phyloP scores from a whole-genome alignment of 208 protist genomes.

The Leishmania lainsoni region DNA sequence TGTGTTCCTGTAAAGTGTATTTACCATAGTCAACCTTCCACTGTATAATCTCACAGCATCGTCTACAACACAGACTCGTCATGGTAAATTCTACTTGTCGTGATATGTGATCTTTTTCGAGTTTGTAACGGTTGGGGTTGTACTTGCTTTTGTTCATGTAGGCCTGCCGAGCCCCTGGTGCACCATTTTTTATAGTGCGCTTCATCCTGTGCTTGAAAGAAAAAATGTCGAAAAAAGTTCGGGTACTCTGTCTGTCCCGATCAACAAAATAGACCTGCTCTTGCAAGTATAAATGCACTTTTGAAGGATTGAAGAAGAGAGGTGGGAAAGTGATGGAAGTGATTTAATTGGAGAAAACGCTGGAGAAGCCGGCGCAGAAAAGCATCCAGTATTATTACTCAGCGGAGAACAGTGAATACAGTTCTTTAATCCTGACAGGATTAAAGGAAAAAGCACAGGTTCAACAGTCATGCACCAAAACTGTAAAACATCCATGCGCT shows the following conservation, averaged over 20 bases:
- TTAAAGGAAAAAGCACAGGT: not conserved
- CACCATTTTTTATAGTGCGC: slow-evolving; percentile 45
- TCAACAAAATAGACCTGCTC: not conserved
- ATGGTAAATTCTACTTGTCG: slow-evolving; percentile 40
- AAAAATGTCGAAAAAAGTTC: not conserved
- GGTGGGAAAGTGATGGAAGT: not conserved
- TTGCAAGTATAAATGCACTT: not conserved
- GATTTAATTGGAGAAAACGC: not conserved
- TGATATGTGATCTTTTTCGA: slow-evolving; percentile 67
- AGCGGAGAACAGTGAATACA: not conserved
- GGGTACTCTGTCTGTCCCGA: not conserved
- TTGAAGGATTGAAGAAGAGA: not conserved
- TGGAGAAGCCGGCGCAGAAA: not conserved
- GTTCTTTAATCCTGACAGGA: not conserved
- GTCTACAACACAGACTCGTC: slow-evolving; percentile 80
- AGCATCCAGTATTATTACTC: not conserved
- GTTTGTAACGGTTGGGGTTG: slow-evolving; percentile 78
- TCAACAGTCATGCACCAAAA: not conserved
- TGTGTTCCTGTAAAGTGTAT: slow-evolving; percentile 58
- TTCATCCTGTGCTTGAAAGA: slow-evolving; percentile 26
- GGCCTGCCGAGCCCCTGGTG: slow-evolving; percentile 51
- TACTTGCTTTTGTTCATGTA: slow-evolving; percentile 81
- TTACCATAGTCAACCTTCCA: slow-evolving; percentile 92
- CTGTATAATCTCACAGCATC: slow-evolving; percentile 87
- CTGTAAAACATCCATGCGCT: not conserved